Conservation (phyloP, 2,329 filamentous ascomycete species). For the Sodiomyces alkalinus region DNA sequence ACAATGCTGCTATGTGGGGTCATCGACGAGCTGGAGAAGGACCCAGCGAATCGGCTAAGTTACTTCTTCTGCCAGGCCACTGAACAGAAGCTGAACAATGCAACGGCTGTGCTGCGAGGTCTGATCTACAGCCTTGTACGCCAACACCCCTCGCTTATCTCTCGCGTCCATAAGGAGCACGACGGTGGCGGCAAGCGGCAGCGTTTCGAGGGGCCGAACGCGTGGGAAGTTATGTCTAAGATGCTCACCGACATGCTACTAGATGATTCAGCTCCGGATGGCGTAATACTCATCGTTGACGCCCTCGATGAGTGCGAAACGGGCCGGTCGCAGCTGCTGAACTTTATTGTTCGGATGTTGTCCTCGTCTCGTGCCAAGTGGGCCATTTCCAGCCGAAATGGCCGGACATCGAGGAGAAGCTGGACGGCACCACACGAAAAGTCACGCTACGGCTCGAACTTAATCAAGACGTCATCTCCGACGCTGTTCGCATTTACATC, state of each 20-base stretch:
- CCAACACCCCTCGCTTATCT: not conserved
- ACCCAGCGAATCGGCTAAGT: conserved; percentile 10
- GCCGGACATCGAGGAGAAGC: conserved; percentile 17
- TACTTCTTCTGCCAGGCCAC: conserved; percentile 29
- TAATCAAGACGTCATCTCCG: conserved; percentile 16
- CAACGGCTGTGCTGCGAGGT: conserved; percentile 23
- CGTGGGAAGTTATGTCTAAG: conserved; percentile 16
- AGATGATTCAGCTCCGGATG: conserved; percentile 15
- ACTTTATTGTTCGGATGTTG: conserved; percentile 12
- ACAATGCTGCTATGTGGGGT: conserved; percentile 26
- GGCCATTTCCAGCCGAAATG: conserved; percentile 28
- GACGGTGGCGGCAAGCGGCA: conserved; percentile 13
- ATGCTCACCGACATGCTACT: conserved; percentile 24
- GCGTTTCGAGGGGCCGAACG: conserved; percentile 19
- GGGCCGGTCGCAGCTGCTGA: conserved; percentile 14
- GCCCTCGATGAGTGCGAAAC: conserved; percentile 2
- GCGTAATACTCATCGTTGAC: conserved; percentile 20
- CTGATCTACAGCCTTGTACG: conserved; percentile 23
- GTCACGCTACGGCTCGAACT: conserved; percentile 18
- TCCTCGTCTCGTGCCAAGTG: conserved; percentile 18
- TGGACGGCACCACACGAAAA: conserved; percentile 11
- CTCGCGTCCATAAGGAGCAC: conserved; percentile 2
- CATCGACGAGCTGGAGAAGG: conserved; percentile 15
- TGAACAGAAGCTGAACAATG: conserved; percentile 19
- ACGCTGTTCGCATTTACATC: conserved; percentile 13